Percentiles rank a stretch among this genome's conserved stretches.
Conservation (phyloP, 2,329 filamentous ascomycete species). For the Pestalotiopsis sp. region DNA sequence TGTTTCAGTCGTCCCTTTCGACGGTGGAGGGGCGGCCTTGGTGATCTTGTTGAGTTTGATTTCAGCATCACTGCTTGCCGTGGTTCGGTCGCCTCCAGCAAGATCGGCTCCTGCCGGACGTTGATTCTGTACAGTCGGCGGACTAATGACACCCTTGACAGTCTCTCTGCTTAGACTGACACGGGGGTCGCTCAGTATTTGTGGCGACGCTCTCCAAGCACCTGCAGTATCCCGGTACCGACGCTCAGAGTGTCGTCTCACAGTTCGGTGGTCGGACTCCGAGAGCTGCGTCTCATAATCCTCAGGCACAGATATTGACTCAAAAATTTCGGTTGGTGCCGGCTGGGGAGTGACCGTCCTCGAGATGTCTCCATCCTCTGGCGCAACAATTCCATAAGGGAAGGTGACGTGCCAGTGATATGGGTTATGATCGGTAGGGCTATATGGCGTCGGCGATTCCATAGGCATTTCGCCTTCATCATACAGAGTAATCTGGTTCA, state of each 20-base stretch:
- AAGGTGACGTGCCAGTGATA: constrained; percentile 41
- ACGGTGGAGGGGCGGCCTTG: constrained; percentile 34
- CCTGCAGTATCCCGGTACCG: constrained; percentile 47
- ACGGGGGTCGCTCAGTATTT: constrained; percentile 39
- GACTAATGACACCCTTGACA: constrained; percentile 36
- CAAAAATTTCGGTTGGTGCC: constrained; percentile 28
- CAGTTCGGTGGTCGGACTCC: constrained; percentile 40
- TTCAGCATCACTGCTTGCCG: constrained; percentile 42
- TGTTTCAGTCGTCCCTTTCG: constrained; percentile 24
- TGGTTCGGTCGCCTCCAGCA: constrained; percentile 29
- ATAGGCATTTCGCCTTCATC: constrained; percentile 28
- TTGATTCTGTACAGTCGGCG: constrained; percentile 15
- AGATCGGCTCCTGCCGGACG: constrained; percentile 21
- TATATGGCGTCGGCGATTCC: constrained; percentile 31
- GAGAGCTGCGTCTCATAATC: constrained; percentile 28
- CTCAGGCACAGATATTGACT: constrained; percentile 32
- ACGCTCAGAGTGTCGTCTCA: constrained; percentile 37
- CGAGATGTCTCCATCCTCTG: constrained; percentile 23
- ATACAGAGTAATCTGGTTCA: constrained; percentile 25
- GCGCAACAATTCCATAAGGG: constrained; percentile 24
- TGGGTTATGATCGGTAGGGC: constrained; percentile 31
- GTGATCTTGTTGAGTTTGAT: constrained; percentile 44
- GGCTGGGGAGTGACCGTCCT: constrained; percentile 32
- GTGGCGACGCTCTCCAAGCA: constrained; percentile 42
- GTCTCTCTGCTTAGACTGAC: constrained; percentile 43